A percentile compares a stretch with the other conserved stretches of the same genome.
These are phyloP conservation scores for Blastobotrys attinorum DNA, from an alignment of 805 yeast genomes.

Conservation along the genomic window DNA sequence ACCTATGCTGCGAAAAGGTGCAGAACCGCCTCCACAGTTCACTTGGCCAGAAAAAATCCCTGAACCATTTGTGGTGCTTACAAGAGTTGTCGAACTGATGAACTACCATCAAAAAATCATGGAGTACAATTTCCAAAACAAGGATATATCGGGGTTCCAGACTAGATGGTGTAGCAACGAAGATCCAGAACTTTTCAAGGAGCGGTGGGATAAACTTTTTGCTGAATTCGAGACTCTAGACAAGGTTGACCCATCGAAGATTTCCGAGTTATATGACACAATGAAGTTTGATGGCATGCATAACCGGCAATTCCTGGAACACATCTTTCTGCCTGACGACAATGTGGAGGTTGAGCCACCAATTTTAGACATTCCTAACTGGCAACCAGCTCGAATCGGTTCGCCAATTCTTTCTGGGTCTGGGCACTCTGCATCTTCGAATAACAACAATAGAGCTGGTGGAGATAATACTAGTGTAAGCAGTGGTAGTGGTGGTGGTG, in stretches of 20 bases:
- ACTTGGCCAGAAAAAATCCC: conserved; percentile 99
- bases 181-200: conserved; percentile 81
- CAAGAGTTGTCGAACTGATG: conserved; percentile 92
- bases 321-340: conserved; percentile 61
- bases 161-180: conserved; percentile 94
- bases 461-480: neutral
- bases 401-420: neutral
- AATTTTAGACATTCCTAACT: conserved; percentile 16
- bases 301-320: conserved; percentile 79
- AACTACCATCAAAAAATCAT: conserved; percentile 78
- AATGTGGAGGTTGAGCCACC: conserved; percentile 27
- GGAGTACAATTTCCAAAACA: conserved; percentile 67
- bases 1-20: conserved; percentile 89
- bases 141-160: conserved; percentile 63
- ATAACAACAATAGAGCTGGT: neutral
- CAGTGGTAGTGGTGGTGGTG: neutral
- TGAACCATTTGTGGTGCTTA: conserved; percentile 89
- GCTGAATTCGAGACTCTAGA: conserved; percentile 88
- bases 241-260: conserved; percentile 95
- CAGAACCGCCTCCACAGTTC: conserved; percentile 94
- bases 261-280: conserved; percentile 93
- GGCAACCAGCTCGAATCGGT: conserved; percentile 3
- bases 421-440: neutral
- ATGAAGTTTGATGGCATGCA: conserved; percentile 98
- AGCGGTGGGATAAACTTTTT: conserved; percentile 95